Percentiles rank a stretch among this genome's conserved stretches.
These are phyloP conservation scores for Trametes punicea DNA, from an alignment of 768 basidiomycete species.

Conservation along the genomic window DNA sequence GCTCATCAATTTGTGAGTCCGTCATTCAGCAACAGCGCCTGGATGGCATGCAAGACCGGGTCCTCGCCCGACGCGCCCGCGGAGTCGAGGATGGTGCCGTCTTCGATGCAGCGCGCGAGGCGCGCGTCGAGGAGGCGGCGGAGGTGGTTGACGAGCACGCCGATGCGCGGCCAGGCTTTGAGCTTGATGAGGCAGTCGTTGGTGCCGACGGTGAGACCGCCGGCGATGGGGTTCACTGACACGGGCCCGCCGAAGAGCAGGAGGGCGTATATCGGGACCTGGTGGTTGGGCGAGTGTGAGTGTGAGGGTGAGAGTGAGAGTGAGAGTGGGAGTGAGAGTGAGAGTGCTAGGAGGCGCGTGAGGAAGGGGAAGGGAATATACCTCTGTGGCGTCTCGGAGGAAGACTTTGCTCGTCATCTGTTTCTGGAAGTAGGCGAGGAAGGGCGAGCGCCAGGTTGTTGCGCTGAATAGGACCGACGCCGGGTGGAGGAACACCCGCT, in stretches of 20 bases:
- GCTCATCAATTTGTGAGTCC: conserved; percentile 25
- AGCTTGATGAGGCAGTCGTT: conserved; percentile 57
- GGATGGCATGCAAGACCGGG: conserved; percentile 48
- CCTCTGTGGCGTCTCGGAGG: conserved; percentile 83
- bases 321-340: background rate
- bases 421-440: conserved; percentile 82
- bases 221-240: conserved; percentile 72
- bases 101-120: conserved; percentile 61
- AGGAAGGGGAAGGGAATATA: too few relatives aligned
- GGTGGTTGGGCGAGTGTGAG: too few relatives aligned
- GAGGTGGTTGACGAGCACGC: conserved; percentile 83
- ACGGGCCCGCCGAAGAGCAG: conserved; percentile 83
- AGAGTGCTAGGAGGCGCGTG: too few relatives aligned
- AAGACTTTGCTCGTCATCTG: conserved; percentile 81
- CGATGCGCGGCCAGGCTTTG: conserved; percentile 86
- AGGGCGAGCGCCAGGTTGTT: conserved; percentile 71
- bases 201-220: conserved; percentile 65
- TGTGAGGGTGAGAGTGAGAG: too few relatives aligned
- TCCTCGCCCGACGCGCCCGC: conserved; percentile 43
- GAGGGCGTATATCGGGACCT: conserved; percentile 85
- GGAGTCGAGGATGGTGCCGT: conserved; percentile 44
- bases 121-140: conserved; percentile 69
- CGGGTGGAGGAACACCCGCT: conserved; percentile 80
- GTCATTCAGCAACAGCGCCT: conserved; percentile 38
- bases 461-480: conserved; percentile 74